A percentile compares a stretch with the other conserved stretches of the same genome.
phyloP scores from a whole-genome alignment of 257 asterid species.

The Verbascum thapsus region DNA sequence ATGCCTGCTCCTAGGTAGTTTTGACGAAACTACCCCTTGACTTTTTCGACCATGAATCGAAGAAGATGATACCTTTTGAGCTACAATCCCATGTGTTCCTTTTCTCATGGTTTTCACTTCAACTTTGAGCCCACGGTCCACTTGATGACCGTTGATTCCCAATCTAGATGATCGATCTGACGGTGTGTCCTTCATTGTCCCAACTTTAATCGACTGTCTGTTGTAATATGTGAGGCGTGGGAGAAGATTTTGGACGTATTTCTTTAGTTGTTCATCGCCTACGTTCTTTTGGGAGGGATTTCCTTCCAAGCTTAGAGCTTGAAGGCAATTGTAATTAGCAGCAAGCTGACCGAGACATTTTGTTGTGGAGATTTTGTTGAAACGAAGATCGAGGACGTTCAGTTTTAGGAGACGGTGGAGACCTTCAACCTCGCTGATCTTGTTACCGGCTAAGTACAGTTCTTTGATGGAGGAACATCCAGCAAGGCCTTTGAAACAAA shows the following conservation, averaged over 20 bases:
- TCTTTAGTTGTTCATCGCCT: slow-evolving; percentile 86
- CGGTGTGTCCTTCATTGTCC: slow-evolving; percentile 56
- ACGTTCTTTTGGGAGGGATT: slow-evolving; percentile 96
- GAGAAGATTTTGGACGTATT: slow-evolving; percentile 73
- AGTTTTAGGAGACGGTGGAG: slow-evolving; percentile 94
- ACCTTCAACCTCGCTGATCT: slow-evolving; percentile 96
- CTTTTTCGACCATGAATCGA: slow-evolving; percentile 65
- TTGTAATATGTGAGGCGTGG: slow-evolving; percentile 80
- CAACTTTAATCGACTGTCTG: slow-evolving; percentile 68
- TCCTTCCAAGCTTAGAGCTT: slow-evolving; percentile 89
- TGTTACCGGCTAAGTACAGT: slow-evolving; percentile 90
- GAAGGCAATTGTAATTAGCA: slow-evolving; percentile 84
- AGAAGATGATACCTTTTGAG: slow-evolving; percentile 56
- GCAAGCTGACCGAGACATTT: slow-evolving; percentile 98
- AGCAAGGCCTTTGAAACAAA: slow-evolving; percentile 68
- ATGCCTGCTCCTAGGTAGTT: slow-evolving; percentile 50
- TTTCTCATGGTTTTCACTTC: slow-evolving; percentile 57
- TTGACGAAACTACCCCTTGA: slow-evolving; percentile 50
- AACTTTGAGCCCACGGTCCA: slow-evolving; percentile 52
- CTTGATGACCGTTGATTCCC: slow-evolving; percentile 57
- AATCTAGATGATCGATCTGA: slow-evolving; percentile 70
- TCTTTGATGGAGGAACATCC: slow-evolving; percentile 91
- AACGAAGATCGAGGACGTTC: slow-evolving; percentile 79
- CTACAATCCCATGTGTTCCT: slow-evolving; percentile 48
- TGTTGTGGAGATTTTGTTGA: slow-evolving; percentile 90